Evolutionary conservation across 768 basidiomycete species (phyloP), one percentile per base, ranked within the genome.

Genomic region (Pisolithus microcarpus): DNA sequence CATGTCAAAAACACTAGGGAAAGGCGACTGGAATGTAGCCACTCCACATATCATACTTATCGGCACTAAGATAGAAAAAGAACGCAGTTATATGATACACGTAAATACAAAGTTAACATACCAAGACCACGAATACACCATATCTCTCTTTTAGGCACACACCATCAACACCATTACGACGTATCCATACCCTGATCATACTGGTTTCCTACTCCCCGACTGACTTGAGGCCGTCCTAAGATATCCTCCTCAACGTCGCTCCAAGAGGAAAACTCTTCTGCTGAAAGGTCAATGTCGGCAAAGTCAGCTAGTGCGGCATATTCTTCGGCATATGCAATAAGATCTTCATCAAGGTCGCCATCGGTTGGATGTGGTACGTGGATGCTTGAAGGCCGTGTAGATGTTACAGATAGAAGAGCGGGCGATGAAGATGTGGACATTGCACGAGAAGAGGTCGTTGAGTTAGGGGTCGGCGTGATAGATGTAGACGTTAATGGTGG

Each of bases 281-380:
- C 19, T 1, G 23, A 28, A 9, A 58, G 44, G 18, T 68, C 65
- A 16, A 80, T 55, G 57, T 78, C 76, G 19, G 74, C 76, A 52
- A 80, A 76, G 18, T 77, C 77, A 1, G 68, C 73, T 1, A 74
- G 30, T 0, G 70, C 69, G 2, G 71, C 65, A 42, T 70, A 68
- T 60, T 81, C 79, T 45, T 81, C 77, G 0, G 81, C 84, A 55
- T 84, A 80, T 18, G 74, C 80, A 38, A 74, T 69, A 1, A 83
- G 66, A 54, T 84, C 82, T 53, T 77, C 80, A 7, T 79, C 76
- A 8, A 76, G 59, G 38, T 81, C 80, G 1, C 70, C 72, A 0
- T 77, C 77, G 0, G 63, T 69, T 23, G 63, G 65, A 43, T 67
- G 56, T 9, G 51, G 38, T 47, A 28, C 43, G 44, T 34, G 13